Conservation (phyloP, 306 rosid genomes). For the Inga oerstediana region DNA sequence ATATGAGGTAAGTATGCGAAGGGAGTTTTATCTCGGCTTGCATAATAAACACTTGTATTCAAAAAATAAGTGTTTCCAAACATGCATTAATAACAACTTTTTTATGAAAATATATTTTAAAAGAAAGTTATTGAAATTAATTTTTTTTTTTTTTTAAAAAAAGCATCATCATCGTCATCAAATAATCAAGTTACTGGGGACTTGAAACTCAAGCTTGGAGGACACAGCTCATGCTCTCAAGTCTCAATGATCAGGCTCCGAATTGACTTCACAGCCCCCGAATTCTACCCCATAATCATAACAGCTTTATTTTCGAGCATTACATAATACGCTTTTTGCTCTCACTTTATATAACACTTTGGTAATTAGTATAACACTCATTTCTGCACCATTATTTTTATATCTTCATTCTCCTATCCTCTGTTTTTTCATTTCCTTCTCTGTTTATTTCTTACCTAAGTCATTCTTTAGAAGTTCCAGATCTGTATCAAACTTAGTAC, state of each 20-base stretch:
- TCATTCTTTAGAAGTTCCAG: not conserved
- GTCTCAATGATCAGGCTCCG: conserved; percentile 29
- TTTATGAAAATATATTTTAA: no score
- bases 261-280: conserved; percentile 13
- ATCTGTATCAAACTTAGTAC: not conserved
- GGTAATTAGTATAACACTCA: not conserved
- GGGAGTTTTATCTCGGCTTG: no score
- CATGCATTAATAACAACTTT: no score
- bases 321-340: not conserved
- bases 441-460: not conserved
- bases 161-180: not conserved
- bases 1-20: no score
- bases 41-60: no score
- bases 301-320: not conserved
- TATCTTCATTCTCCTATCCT: not conserved
- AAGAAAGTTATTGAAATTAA: not conserved
- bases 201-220: not conserved
- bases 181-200: not conserved
- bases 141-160: no score
- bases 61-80: no score
- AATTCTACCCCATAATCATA: not conserved
- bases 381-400: not conserved
- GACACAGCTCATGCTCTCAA: conserved; percentile 11
- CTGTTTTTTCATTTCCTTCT: not conserved
- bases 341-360: not conserved